Conservation (phyloP, 441 rosid species). For the Corymbia calophylla region DNA sequence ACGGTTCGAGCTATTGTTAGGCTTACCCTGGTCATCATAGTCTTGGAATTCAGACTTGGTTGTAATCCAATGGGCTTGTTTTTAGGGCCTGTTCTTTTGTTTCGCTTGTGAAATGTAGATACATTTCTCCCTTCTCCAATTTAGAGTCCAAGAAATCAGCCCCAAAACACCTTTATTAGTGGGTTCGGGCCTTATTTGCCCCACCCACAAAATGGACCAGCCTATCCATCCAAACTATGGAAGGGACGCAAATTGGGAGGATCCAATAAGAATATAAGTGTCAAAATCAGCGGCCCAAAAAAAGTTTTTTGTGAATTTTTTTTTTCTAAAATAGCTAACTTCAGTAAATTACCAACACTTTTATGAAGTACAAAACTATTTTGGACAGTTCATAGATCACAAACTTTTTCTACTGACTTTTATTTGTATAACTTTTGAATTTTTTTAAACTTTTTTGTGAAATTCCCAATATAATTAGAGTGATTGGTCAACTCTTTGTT, state of each 20-base stretch:
- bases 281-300: too few species aligned
- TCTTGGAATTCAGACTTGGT: not conserved
- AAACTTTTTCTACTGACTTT: too few species aligned
- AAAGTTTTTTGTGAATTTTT: too few species aligned
- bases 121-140: not conserved
- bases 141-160: not conserved
- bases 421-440: too few species aligned
- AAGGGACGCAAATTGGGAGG: not conserved
- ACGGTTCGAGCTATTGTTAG: not conserved
- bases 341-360: too few species aligned
- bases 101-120: not conserved
- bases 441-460: too few species aligned
- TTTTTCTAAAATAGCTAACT: too few species aligned
- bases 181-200: too few species aligned
- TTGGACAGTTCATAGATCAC: too few species aligned
- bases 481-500: not conserved
- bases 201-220: not conserved
- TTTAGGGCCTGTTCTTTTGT: not conserved
- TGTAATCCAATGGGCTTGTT: not conserved
- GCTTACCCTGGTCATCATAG: not conserved
- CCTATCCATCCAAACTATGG: not conserved
- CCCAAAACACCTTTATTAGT: not conserved
- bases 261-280: too few species aligned
- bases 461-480: not conserved
- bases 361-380: too few species aligned